Base-by-base conservation (phyloP, 345 rosid species). In the Pugionium cornutum region DNA sequence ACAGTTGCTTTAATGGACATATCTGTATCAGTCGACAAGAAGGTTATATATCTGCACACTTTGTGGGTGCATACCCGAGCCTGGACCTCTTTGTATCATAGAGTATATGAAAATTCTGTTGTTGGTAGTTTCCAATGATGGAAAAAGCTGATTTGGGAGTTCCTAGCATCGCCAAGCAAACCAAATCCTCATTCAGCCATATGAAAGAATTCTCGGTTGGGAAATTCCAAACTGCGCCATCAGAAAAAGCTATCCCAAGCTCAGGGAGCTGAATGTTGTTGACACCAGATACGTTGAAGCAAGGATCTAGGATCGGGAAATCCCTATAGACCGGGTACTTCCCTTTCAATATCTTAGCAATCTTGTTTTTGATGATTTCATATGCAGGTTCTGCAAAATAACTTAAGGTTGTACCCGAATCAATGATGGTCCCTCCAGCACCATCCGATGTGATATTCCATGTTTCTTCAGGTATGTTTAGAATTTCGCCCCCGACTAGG, bases 81-180 rank as follows among this genome's bases (percentile, higher is more conserved):
- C 89, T 82, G 1, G 95, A 84, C 73, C 66, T 83, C 72, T 83
- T 80, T 4, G 83, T 87, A 53, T 92, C 98, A 74, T 87, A 92
- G 33, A 86, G 59, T 51, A 92, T 73, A 26, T 86, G 92, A 66
- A 89, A 89, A 67, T 89, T 87, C 75, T 85, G 96, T 80, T 92
- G 98, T 85, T 85, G 91, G 60, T 83, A 92, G 72, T 89, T 92
- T 3, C 97, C 99, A 1, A 92, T 85, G 27, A 92, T 92, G 0
- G 99, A 92, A 25, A 89, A 83, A 0, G 87, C 84, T 18, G 96
- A 85, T 45, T 52, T 78, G 0, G 97, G 92, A 36, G 95, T 89
- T 70, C 97, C 90, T 48, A 92, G 64, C 48, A 92, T 76, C 2
- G 97, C 99, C 74, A 92, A 73, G 76, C 99, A 92, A 48, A 85